Conservation (phyloP, 805 yeast genomes). For the Saturnispora diversa region DNA sequence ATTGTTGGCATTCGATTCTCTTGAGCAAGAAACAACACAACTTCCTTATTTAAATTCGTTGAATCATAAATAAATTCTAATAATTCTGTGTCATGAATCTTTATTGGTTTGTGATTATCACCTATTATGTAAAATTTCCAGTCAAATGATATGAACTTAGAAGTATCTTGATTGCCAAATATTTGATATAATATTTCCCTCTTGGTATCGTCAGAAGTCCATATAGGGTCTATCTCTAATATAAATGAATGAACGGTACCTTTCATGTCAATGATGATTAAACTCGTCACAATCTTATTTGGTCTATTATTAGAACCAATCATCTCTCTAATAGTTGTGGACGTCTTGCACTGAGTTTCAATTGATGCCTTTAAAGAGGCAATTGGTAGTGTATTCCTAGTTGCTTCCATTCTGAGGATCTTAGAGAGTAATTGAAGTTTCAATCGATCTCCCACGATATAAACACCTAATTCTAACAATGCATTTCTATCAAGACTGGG, state of each 20-base stretch:
- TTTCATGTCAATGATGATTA: too few relatives aligned
- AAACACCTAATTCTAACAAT: constrained; percentile 63
- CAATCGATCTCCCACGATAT: constrained; percentile 78
- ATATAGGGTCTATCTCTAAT: background rate
- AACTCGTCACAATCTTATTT: too few relatives aligned
- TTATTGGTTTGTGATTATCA: constrained; percentile 1
- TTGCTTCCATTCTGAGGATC: constrained; percentile 33
- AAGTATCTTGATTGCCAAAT: background rate
- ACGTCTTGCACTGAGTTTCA: constrained; percentile 14
- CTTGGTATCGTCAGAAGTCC: constrained; percentile 2
- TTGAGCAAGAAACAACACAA: constrained; percentile 51
- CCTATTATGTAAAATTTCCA: constrained; percentile 8
- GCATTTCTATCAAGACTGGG: constrained; percentile 55
- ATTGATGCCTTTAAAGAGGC: constrained; percentile 19
- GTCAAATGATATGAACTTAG: constrained; percentile 2
- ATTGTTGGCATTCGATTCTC: constrained; percentile 55
- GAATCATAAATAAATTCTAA: background rate
- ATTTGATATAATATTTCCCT: constrained; percentile 5
- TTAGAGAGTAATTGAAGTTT: constrained; percentile 54
- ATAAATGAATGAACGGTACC: constrained; percentile 7
- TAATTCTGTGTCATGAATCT: constrained; percentile 5
- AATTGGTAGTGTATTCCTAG: constrained; percentile 17
- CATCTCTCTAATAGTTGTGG: constrained; percentile 16
- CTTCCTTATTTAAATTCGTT: background rate
- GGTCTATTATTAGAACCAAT: background rate